Conservation (phyloP, 306 rosid genomes). For the Lupinus albus region DNA sequence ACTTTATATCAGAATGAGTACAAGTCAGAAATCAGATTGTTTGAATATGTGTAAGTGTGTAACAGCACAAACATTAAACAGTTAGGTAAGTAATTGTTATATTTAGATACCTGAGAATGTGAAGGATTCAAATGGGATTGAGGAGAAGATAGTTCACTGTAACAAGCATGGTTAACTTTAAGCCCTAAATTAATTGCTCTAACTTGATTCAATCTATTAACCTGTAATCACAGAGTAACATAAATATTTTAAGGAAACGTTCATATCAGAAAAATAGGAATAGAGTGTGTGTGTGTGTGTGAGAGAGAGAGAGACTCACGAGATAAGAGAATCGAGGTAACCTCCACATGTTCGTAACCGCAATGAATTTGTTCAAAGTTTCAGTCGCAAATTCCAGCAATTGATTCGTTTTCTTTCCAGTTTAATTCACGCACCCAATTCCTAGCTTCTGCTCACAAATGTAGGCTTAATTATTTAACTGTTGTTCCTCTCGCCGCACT, state of each 20-base stretch:
- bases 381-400: neutral
- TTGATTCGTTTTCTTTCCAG: no score
- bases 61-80: neutral
- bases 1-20: no score
- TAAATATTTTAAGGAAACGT: neutral
- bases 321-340: slow-evolving; percentile 40
- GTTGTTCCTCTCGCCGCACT: no score
- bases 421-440: no score
- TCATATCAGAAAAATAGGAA: neutral
- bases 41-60: no score
- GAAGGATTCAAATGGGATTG: neutral
- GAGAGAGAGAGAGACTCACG: slow-evolving; percentile 32
- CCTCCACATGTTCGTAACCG: slow-evolving; percentile 39
- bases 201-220: slow-evolving; percentile 35
- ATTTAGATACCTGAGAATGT: neutral
- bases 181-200: neutral
- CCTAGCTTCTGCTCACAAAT: no score
- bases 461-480: no score
- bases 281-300: neutral
- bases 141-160: slow-evolving; percentile 25
- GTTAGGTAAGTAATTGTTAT: neutral
- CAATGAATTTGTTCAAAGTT: neutral
- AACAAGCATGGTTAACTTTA: slow-evolving; percentile 9
- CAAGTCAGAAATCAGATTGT: no score
- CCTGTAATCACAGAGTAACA: slow-evolving; percentile 21